A percentile compares a stretch with the other conserved stretches of the same genome.
Evolutionary conservation across 768 basidiomycete species (phyloP).

Genomic region (Coprinopsis cinerea): DNA sequence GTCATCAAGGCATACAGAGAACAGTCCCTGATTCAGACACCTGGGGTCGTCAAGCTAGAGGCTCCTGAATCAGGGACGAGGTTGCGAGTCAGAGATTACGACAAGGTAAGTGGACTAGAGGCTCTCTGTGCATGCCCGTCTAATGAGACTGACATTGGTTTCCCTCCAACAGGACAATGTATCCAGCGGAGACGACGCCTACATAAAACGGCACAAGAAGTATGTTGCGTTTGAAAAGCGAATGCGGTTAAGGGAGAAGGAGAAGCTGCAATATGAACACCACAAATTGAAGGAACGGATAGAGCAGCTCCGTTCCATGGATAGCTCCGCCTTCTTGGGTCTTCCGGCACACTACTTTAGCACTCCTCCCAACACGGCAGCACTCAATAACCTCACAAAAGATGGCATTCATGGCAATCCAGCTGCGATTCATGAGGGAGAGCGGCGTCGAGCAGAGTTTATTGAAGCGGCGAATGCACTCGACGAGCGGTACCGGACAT

Average conservation of each 20-base stretch:
- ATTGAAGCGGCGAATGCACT: slow-evolving; percentile 57
- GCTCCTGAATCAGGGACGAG: slow-evolving; percentile 44
- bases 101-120: slow-evolving; percentile 52
- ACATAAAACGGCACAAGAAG: slow-evolving; percentile 78
- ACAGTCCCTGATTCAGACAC: slow-evolving; percentile 72
- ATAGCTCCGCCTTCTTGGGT: slow-evolving; percentile 59
- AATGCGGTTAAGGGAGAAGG: slow-evolving; percentile 80
- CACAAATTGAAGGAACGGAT: slow-evolving; percentile 89
- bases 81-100: slow-evolving; percentile 34
- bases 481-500: slow-evolving; percentile 68
- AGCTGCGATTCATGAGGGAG: slow-evolving; percentile 50
- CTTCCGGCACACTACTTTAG: slow-evolving; percentile 57
- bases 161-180: slow-evolving; percentile 35
- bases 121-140: slow-evolving; percentile 5
- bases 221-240: slow-evolving; percentile 86
- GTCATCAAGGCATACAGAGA: slow-evolving; percentile 66
- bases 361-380: slow-evolving; percentile 21
- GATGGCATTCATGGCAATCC: slow-evolving; percentile 34
- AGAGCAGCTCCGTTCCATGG: slow-evolving; percentile 75
- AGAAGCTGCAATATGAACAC: slow-evolving; percentile 87
- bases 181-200: slow-evolving; percentile 68
- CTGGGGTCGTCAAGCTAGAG: slow-evolving; percentile 53
- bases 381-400: slow-evolving; percentile 17
- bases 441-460: slow-evolving; percentile 69
- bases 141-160: slow-evolving; percentile 6